These are phyloP conservation scores for Lichtheimia ornata DNA, from an alignment of 371 early-diverging fungal species.

Conservation along the genomic window DNA sequence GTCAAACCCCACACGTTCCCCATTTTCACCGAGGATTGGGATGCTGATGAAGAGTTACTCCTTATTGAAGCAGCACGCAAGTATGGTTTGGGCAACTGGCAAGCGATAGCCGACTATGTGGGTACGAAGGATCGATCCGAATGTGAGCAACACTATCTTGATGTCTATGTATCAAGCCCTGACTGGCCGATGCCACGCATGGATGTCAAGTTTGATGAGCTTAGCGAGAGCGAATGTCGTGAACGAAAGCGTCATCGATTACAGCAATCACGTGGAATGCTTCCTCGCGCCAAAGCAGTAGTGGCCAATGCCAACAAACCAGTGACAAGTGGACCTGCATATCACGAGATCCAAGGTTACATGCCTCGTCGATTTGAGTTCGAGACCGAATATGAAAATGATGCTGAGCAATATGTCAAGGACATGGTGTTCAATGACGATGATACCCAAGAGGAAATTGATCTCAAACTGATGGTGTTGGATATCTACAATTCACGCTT, in stretches of 20 bases:
- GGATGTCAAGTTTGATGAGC: slow-evolving; percentile 43
- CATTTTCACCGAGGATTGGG: slow-evolving; percentile 89
- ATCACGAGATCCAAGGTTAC: slow-evolving; percentile 96
- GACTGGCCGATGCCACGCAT: slow-evolving; percentile 81
- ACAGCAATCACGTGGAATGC: slow-evolving; percentile 40
- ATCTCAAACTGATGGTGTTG: slow-evolving; percentile 88
- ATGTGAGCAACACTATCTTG: slow-evolving; percentile 90
- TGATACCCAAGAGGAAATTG: slow-evolving; percentile 85
- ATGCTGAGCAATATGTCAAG: slow-evolving; percentile 92
- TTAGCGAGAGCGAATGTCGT: slow-evolving; percentile 39
- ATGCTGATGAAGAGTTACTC: slow-evolving; percentile 95
- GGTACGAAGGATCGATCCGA: slow-evolving; percentile 89
- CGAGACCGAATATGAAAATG: slow-evolving; percentile 96
- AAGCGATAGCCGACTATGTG: slow-evolving; percentile 90
- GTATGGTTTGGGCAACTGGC: slow-evolving; percentile 98
- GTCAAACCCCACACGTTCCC: slow-evolving; percentile 88
- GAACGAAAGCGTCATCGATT: slow-evolving; percentile 41
- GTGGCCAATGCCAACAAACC: slow-evolving; percentile 52
- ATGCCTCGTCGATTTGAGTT: slow-evolving; percentile 99
- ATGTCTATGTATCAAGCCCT: slow-evolving; percentile 77
- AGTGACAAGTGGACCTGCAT: slow-evolving; percentile 85
- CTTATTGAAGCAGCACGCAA: slow-evolving; percentile 91
- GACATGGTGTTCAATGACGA: slow-evolving; percentile 91
- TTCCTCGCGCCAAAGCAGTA: slow-evolving; percentile 33
- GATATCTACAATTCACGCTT: slow-evolving; percentile 92